These are phyloP conservation scores for Gossypium trilobum DNA, from an alignment of 441 rosid genomes.

Conservation along the genomic window DNA sequence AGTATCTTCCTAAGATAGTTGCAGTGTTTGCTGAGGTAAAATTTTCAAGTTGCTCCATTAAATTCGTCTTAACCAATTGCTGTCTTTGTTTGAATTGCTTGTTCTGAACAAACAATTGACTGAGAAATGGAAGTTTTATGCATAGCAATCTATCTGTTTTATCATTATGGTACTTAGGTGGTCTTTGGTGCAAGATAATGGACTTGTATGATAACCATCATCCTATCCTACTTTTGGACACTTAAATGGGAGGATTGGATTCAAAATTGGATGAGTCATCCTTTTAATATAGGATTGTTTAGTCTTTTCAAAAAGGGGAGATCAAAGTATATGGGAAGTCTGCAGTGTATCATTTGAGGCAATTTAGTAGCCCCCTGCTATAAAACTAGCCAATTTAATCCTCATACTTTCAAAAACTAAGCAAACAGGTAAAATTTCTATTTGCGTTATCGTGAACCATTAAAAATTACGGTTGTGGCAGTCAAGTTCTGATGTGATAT, in stretches of 20 bases:
- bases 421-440: background rate
- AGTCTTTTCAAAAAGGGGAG: background rate
- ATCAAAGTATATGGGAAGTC: background rate
- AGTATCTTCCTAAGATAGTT: constrained; percentile 75
- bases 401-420: background rate
- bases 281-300: background rate
- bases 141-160: background rate
- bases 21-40: constrained; percentile 86
- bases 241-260: background rate
- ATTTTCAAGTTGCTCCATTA: background rate
- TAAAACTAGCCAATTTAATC: background rate
- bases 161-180: background rate
- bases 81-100: background rate
- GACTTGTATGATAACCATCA: background rate
- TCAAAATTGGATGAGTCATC: background rate
- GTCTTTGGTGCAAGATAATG: background rate
- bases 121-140: background rate
- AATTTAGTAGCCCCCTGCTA: background rate
- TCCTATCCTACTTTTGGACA: background rate
- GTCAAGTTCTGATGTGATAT: background rate
- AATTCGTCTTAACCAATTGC: background rate
- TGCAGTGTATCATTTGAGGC: background rate
- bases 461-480: background rate
- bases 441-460: background rate
- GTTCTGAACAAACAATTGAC: background rate